A percentile compares a stretch with the other conserved stretches of the same genome.
Evolutionary conservation across 2,329 filamentous ascomycete genomes (phyloP).

Genomic region (Sporothrix brunneoviolacea): DNA sequence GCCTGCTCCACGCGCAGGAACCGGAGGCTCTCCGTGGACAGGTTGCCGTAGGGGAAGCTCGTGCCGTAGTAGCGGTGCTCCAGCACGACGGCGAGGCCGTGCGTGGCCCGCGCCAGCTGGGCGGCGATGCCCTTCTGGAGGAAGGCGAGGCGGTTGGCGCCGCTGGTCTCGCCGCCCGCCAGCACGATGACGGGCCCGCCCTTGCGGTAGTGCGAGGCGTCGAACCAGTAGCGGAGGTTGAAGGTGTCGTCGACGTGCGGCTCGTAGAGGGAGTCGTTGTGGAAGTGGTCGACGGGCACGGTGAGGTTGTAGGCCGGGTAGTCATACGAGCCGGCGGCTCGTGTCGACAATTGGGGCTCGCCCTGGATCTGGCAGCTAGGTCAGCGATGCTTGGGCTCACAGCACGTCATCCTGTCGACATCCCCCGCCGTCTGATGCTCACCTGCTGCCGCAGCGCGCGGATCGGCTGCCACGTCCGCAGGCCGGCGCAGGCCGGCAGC

Average conservation of each 20-base stretch:
- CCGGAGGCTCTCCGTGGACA: constrained; percentile 62
- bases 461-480: constrained; percentile 15
- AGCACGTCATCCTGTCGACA: too few relatives aligned
- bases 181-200: constrained; percentile 79
- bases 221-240: constrained; percentile 75
- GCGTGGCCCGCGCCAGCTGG: constrained; percentile 61
- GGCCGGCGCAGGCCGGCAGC: background rate
- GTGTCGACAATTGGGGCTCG: too few relatives aligned
- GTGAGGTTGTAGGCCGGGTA: constrained; percentile 36
- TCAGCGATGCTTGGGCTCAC: too few relatives aligned
- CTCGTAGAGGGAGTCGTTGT: constrained; percentile 69
- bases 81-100: constrained; percentile 71
- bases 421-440: background rate
- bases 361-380: background rate
- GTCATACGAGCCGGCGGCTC: background rate
- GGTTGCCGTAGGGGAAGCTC: constrained; percentile 61
- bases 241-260: constrained; percentile 66
- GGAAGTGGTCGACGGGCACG: constrained; percentile 71
- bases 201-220: constrained; percentile 64
- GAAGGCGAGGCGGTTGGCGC: constrained; percentile 56
- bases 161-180: constrained; percentile 63
- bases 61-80: constrained; percentile 85
- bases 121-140: constrained; percentile 72
- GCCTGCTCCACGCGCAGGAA: constrained; percentile 82
- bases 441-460: constrained; percentile 12